These are phyloP conservation scores for Ascochyta pisi DNA, from an alignment of 2,329 filamentous ascomycete genomes.

Conservation along the genomic window DNA sequence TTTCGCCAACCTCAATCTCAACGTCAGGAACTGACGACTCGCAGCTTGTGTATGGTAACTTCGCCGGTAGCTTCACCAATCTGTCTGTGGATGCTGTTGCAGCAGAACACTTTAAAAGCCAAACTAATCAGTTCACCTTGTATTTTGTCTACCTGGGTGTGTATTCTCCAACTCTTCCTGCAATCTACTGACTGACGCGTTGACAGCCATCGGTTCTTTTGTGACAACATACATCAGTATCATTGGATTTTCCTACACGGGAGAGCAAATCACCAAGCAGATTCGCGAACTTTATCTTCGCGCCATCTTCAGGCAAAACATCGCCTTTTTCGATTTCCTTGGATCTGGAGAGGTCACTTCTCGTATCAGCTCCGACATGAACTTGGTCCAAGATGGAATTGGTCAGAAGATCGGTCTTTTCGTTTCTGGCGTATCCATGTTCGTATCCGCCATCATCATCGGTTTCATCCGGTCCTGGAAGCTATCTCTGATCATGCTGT, in stretches of 20 bases:
- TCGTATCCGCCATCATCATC: conserved; percentile 88
- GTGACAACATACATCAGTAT: conserved; percentile 80
- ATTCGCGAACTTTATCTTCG: conserved; percentile 70
- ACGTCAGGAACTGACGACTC: background rate
- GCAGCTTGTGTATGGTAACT: conserved; percentile 49
- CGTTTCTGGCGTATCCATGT: conserved; percentile 54
- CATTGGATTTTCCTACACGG: conserved; percentile 80
- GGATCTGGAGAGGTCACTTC: conserved; percentile 96
- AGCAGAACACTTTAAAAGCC: conserved; percentile 34
- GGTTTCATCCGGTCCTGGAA: conserved; percentile 94
- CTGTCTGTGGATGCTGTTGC: conserved; percentile 44
- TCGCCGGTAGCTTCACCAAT: conserved; percentile 46
- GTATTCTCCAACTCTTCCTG: conserved; percentile 43
- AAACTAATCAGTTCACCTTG: conserved; percentile 42
- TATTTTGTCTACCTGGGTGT: conserved; percentile 51
- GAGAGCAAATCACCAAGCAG: conserved; percentile 56
- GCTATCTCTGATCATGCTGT: conserved; percentile 84
- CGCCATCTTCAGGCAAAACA: conserved; percentile 52
- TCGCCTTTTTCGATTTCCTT: conserved; percentile 72
- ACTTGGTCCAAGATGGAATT: conserved; percentile 91
- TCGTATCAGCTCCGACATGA: conserved; percentile 93
- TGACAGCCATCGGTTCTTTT: conserved; percentile 39
- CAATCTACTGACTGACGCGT: background rate
- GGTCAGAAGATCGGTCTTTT: conserved; percentile 49
- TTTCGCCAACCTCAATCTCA: background rate